A percentile compares a stretch with the other conserved stretches of the same genome.
Evolutionary conservation across 208 protist genomes (phyloP).

Genomic region (Leishmania mexicana): DNA sequence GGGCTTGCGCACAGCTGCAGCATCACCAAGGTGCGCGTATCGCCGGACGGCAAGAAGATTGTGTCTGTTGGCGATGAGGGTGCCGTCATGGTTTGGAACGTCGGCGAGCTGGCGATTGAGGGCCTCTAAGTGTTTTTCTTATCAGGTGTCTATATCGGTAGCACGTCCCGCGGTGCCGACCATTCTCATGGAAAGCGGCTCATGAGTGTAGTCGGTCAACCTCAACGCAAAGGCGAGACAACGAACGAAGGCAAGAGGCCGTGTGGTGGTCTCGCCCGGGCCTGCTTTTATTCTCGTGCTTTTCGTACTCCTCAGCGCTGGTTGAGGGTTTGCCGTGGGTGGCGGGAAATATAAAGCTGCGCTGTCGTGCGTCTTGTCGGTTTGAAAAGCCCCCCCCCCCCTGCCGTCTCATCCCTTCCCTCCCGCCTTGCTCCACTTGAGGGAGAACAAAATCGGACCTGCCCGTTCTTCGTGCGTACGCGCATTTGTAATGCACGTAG

Average conservation of each 20-base stretch:
- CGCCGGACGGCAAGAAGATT: constrained; percentile 89
- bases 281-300: background rate
- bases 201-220: background rate
- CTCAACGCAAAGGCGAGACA: background rate
- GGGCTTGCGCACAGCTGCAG: constrained; percentile 94
- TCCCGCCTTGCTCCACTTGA: background rate
- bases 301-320: background rate
- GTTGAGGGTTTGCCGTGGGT: background rate
- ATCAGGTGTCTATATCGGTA: background rate
- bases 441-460: background rate
- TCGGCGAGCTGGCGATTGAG: constrained; percentile 55
- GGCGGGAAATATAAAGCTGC: background rate
- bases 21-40: constrained; percentile 92
- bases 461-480: background rate
- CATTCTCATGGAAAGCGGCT: background rate
- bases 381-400: too few species aligned
- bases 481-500: background rate
- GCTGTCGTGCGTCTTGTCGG: background rate
- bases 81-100: constrained; percentile 94
- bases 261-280: background rate
- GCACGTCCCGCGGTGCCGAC: background rate
- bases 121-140: constrained; percentile 16
- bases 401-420: too few species aligned
- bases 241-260: background rate
- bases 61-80: constrained; percentile 94